A percentile compares a stretch with the other conserved stretches of the same genome.
phyloP scores from a whole-genome alignment of 2,329 filamentous ascomycete genomes.

The Aspergillus thermomutatus region DNA sequence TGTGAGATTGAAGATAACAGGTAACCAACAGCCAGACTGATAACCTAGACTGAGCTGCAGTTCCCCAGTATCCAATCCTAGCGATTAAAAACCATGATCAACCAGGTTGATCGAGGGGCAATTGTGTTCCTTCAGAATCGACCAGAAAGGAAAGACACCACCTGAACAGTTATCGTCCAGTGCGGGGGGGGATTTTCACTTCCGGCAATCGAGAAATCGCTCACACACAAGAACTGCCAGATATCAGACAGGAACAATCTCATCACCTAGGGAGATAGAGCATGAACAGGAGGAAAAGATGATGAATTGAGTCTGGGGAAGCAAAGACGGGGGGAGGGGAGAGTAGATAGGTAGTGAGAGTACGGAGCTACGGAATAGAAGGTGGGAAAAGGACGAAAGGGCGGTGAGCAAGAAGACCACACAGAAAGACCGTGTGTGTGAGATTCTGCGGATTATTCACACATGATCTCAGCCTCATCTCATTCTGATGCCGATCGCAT shows the following conservation, averaged over 20 bases:
- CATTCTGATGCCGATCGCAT: background rate
- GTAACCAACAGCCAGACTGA: slow-evolving; percentile 24
- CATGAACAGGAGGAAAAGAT: background rate
- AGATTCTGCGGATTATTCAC: background rate
- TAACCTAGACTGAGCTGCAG: slow-evolving; percentile 28
- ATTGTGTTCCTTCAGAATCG: background rate
- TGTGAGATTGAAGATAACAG: background rate
- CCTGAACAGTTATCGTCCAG: background rate
- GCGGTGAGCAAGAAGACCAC: background rate
- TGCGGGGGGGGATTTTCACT: slow-evolving; percentile 5
- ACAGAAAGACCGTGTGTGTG: background rate
- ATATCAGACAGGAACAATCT: background rate
- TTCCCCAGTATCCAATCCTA: slow-evolving; percentile 33
- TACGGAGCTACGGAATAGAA: no score
- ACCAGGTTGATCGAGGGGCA: slow-evolving; percentile 10
- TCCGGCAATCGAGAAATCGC: background rate
- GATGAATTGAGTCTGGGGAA: slow-evolving; percentile 6
- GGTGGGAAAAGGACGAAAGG: background rate
- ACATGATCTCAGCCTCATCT: slow-evolving; percentile 3
- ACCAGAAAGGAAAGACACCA: background rate
- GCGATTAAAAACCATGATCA: slow-evolving; percentile 26
- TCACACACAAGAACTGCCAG: background rate
- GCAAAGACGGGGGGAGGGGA: slow-evolving; percentile 1
- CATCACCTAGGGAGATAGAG: background rate
- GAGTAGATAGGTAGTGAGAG: slow-evolving; percentile 6